Percentiles rank a stretch among this genome's conserved stretches.
Conservation (phyloP, 257 asterid species). For the Solanum acaule region DNA sequence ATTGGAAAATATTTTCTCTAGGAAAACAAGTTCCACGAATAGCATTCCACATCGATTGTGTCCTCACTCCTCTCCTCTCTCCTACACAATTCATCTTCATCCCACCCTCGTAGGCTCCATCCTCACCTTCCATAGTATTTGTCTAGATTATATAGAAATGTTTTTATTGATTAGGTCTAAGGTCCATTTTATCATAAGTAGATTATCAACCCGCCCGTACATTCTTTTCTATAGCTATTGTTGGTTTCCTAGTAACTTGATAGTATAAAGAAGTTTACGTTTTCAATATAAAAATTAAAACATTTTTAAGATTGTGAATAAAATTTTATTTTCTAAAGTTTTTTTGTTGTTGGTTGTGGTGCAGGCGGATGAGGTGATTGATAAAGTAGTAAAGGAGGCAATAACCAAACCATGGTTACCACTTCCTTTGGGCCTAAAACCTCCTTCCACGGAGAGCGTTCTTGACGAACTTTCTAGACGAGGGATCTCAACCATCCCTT, state of each 20-base stretch:
- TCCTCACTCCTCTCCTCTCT: neutral
- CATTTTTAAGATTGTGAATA: neutral
- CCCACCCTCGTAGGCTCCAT: neutral
- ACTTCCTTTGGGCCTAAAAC: constrained; percentile 36
- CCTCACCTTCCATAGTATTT: neutral
- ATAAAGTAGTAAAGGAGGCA: constrained; percentile 33
- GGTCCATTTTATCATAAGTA: neutral
- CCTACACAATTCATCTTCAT: neutral
- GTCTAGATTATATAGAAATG: no score
- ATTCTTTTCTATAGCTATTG: neutral
- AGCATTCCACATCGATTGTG: neutral
- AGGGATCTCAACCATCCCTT: constrained; percentile 28
- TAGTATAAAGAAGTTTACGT: neutral
- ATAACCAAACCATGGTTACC: constrained; percentile 43
- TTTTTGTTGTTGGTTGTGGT: neutral
- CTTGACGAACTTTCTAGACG: constrained; percentile 31
- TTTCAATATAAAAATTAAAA: neutral
- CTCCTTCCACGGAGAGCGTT: constrained; percentile 38
- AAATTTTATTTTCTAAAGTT: neutral
- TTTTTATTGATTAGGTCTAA: neutral
- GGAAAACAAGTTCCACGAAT: neutral
- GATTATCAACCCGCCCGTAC: neutral
- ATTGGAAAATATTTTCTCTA: neutral
- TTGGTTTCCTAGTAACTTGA: neutral
- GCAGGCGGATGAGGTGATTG: constrained; percentile 41